A percentile compares a stretch with the other conserved stretches of the same genome.
These are phyloP conservation scores for Peribolospora kevripleyi DNA, from an alignment of 768 basidiomycete genomes.

Conservation along the genomic window DNA sequence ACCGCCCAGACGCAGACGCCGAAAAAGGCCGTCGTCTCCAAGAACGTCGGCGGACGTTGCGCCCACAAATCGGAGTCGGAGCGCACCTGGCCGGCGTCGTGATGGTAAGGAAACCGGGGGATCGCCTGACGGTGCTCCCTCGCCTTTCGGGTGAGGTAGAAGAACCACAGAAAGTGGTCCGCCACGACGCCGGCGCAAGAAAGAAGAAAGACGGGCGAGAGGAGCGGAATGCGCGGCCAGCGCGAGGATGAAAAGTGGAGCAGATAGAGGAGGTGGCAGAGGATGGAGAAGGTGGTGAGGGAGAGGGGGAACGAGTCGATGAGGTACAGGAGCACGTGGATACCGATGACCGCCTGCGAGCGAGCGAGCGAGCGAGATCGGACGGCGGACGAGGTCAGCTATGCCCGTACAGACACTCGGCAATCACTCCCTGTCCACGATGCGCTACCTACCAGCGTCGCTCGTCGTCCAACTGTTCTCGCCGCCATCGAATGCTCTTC, in stretches of 20 bases:
- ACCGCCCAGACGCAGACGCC: constrained; percentile 29
- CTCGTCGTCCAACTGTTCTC: constrained; percentile 55
- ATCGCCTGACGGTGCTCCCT: not conserved
- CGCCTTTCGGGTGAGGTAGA: constrained; percentile 41
- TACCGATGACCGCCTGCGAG: constrained; percentile 41
- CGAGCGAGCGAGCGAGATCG: not conserved
- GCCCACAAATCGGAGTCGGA: not conserved
- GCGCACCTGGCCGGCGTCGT: not conserved
- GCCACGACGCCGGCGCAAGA: constrained; percentile 63
- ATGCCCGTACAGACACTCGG: constrained; percentile 2
- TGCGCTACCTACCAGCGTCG: constrained; percentile 31
- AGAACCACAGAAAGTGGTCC: constrained; percentile 95
- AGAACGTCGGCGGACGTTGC: constrained; percentile 13
- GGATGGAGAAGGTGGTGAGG: constrained; percentile 51
- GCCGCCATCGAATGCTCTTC: constrained; percentile 72
- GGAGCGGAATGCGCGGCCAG: no score
- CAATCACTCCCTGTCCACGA: not conserved
- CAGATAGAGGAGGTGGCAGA: constrained; percentile 68
- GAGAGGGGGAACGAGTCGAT: constrained; percentile 54
- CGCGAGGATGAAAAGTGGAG: constrained; percentile 12
- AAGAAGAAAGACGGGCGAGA: not conserved
- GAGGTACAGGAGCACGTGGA: constrained; percentile 54
- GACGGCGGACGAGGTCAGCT: not conserved
- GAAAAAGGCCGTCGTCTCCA: constrained; percentile 29
- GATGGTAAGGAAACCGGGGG: not conserved